Evolutionary conservation across 768 basidiomycete species (phyloP), one percentile per base, ranked within the genome.

Genomic region (Russula virescens): DNA sequence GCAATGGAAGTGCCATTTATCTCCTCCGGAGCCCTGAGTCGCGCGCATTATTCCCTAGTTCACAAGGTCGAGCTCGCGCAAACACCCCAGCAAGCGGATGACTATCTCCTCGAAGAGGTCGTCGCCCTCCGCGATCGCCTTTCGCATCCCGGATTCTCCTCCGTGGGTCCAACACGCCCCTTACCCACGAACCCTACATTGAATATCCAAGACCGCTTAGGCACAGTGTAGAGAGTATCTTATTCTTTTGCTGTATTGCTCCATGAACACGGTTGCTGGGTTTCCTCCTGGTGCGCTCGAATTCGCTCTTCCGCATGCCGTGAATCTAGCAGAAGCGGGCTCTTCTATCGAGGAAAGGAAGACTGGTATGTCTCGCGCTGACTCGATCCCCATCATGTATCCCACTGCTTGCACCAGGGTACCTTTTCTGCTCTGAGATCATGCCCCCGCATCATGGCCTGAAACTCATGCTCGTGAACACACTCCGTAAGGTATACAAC

Each of bases 391-490:
- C 52, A 28, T 34, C 21, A 2, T n/a, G 55, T 34, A 31, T 51
- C 55, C 53, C 57, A 45, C 40, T 23, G 5, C 23, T 28, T 35
- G 55, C 25, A 31, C 6, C 66, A 94, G 91, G 90, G 14, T 93
- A 93, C 74, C 73, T 87, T 8, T 92, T 90, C 70, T 92, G 91
- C 69, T 73, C 79, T 57, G 84, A 88, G 69, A 72, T 89, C 23
- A 90, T 94, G 84, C 81, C 83, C 43, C 68, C 75, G 9, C 72
- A 79, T 42, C 84, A 91, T 69, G 89, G 91, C 63, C 76, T 92
- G 35, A 81, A 84, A 55, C 76, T 94, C 25, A 91, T 94, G 87
- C 79, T 93, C 23, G 85, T 94, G 61, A 94, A 94, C 67, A 92
- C 91, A 5, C 71, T 92, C 38, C 84, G 90, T 65, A 94, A 94